Base-by-base conservation (phyloP, 106 monocot genomes). In the Dendrobium huoshanense region DNA sequence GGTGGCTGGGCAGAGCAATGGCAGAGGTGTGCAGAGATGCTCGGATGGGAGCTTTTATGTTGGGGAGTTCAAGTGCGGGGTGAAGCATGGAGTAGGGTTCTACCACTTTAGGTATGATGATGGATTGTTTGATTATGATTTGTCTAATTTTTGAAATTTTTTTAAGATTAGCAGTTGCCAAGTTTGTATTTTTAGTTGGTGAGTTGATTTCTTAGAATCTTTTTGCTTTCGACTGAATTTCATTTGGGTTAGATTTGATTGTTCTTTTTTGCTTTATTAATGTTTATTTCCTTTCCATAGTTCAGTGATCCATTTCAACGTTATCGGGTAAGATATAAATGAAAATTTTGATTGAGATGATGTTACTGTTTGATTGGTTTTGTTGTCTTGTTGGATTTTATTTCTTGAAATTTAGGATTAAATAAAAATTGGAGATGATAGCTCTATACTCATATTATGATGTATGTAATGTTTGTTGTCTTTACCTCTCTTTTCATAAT, bases 1-100 rank as follows among this genome's bases (percentile, higher is more conserved):
- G 91, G 37, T 86, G 22, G 61, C 25, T 33, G 91, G 91, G 54
- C 91, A 91, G 81, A 91, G 88, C 84, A 86, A 88, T 77, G 91
- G 91, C 16, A 51, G 78, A 18, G 91, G 91, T 0, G 80, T 81
- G 13, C 91, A 91, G 76, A 84, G 75, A 49, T 91, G 88, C 80
- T 86, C 86, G 25, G 91, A 88, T 47, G 84, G 91, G 7, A 91
- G 91, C 80, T 84, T 70, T 80, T 91, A 86, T 41, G 84, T 83
- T 9, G 91, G 91, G 41, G 86, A 88, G 68, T 91, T 91, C 78
- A 88, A 85, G 78, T 80, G 82, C 42, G 91, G 86, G 1, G 84
- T 84, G n/a, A 91, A 91, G 86, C 91, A 91, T 40, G 91, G 91
- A 24, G 72, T 86, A 24, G 91, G 91, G 0, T 84, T 41, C 80